Conservation (phyloP, 2,329 filamentous ascomycete genomes). For the Nemania sp. region DNA sequence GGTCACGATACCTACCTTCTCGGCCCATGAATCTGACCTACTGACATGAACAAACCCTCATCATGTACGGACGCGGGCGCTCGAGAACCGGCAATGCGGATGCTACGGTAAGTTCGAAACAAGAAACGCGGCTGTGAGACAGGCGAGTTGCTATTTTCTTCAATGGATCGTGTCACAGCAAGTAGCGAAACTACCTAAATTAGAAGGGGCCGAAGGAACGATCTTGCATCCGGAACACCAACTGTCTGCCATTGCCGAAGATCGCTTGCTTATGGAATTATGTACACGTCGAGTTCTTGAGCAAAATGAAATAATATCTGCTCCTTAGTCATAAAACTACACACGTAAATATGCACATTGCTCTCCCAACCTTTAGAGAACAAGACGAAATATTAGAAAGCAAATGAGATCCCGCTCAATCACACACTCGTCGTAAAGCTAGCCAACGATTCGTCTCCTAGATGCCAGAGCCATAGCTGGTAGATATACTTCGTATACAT, state of each 20-base stretch:
- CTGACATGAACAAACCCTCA: not conserved
- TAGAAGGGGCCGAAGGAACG: constrained; percentile 17
- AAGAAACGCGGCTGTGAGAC: not conserved
- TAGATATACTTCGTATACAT: not conserved
- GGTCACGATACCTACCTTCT: constrained; percentile 19
- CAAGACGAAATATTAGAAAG: not conserved
- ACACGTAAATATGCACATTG: too few species aligned
- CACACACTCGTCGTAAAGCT: not conserved
- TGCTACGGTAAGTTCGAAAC: not conserved
- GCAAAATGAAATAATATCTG: constrained; percentile 8
- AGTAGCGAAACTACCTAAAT: constrained; percentile 10
- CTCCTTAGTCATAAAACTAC: not conserved
- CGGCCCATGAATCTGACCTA: not conserved
- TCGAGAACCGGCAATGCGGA: not conserved
- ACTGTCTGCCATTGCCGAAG: not conserved
- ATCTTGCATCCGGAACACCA: not conserved
- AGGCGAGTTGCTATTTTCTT: constrained; percentile 14
- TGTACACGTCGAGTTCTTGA: constrained; percentile 2
- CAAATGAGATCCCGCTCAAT: not conserved
- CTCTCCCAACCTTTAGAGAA: too few species aligned
- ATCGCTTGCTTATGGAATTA: constrained; percentile 9
- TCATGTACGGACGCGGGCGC: not conserved
- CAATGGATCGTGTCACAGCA: constrained; percentile 8
- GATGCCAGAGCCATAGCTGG: not conserved
- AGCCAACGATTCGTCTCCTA: not conserved